Evolutionary conservation across 129 eudicot species (phyloP), one percentile per base, ranked within the genome.

Genomic region (Helichrysum umbraculigerum): DNA sequence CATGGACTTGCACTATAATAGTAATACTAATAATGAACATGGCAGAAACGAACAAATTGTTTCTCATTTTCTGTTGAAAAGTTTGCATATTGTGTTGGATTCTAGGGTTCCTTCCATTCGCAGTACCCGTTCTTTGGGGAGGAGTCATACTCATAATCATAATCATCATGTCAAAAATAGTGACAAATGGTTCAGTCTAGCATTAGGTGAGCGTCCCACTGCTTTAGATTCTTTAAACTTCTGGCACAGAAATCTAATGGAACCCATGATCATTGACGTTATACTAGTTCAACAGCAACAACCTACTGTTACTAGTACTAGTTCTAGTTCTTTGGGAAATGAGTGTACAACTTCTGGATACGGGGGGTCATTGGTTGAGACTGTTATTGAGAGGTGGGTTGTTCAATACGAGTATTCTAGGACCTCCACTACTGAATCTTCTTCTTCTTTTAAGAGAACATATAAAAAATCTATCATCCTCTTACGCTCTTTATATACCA

Each of bases 301-400:
- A 47, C 54, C 54, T 12, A 47, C 17, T 5, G n/a, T 47, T 47
- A 47, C 54, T 47, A 47, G 17, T 47, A 3, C 54, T 14, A 47
- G 54, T 47, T 11, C 54, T 47, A 17, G 14, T 47, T 0, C 81
- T 76, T 75, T 75, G 17, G 78, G 51, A 6, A 47, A 67, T 37
- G 64, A 42, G 44, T 44, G 63, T 59, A 44, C 67, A 47, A 64
- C 73, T 7, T 79, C 78, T 7, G 83, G 78, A 9, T 41, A 0
- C 0, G 47, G 47, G 47, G 47, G 47, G 47, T 1, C 47, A 41
- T 33, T 70, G 30, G 80, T 74, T 20, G 96, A 95, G 83, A 95
- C 99, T 6, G 87, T 89, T n/a, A 67, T 95, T 6, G 99, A 95
- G 85, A 91, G 99, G 84, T 95, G 99, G 99, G 86, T 84, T 22